Evolutionary conservation across 176 grass and related monocot genomes (phyloP).

Genomic region (Avena insularis): DNA sequence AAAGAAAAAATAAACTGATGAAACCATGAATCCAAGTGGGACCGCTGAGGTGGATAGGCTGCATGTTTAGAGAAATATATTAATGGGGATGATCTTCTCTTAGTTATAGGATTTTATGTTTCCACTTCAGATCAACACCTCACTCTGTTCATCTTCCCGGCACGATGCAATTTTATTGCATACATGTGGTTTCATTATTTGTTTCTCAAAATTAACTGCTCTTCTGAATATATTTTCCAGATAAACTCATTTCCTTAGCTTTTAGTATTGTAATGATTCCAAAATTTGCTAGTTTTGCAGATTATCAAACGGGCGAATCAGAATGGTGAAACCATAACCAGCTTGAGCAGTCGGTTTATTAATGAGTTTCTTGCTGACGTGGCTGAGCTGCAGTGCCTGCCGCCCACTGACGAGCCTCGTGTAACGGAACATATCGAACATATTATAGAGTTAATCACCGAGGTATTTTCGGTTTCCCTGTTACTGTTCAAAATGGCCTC

Average conservation of each 20-base stretch:
- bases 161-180: constrained; percentile 3
- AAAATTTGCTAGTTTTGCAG: constrained; percentile 50
- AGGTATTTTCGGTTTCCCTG: constrained; percentile 50
- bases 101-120: background rate
- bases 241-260: constrained; percentile 14
- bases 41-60: no score
- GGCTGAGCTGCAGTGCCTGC: constrained; percentile 71
- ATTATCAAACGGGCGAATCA: constrained; percentile 91
- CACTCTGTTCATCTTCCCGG: background rate
- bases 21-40: no score
- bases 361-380: constrained; percentile 83
- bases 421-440: constrained; percentile 87
- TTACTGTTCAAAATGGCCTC: background rate
- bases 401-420: constrained; percentile 76
- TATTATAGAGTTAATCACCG: constrained; percentile 82
- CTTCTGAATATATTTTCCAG: background rate
- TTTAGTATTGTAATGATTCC: constrained; percentile 26
- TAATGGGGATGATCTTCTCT: no score
- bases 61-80: no score
- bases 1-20: no score
- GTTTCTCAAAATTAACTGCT: background rate
- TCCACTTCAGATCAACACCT: constrained; percentile 3
- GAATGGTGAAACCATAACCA: constrained; percentile 67
- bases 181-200: background rate
- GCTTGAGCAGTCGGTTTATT: constrained; percentile 70